Percentiles rank a stretch among this genome's conserved stretches.
phyloP scores from a whole-genome alignment of 345 rosid species.

The Camelina hispida region DNA sequence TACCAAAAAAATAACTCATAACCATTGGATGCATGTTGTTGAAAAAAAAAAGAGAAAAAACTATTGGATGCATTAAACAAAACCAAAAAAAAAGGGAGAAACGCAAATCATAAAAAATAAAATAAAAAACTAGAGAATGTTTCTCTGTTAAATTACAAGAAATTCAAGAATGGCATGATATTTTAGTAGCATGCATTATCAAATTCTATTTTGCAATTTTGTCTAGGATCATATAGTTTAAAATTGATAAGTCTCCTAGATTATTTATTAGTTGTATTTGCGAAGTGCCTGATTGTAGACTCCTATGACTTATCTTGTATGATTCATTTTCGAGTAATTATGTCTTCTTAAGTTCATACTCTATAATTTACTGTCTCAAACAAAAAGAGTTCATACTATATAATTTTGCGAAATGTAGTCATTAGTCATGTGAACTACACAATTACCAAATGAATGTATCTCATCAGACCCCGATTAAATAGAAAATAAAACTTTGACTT shows the following conservation, averaged over 20 bases:
- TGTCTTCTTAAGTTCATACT: background rate
- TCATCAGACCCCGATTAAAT: background rate
- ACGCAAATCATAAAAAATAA: background rate
- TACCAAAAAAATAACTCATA: no score
- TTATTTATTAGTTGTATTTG: no score
- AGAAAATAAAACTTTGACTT: background rate
- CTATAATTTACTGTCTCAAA: no score
- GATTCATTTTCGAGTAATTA: background rate
- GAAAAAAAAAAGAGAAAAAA: no score
- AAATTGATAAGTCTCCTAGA: no score
- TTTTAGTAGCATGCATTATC: constrained; percentile 5
- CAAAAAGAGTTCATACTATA: no score
- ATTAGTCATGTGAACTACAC: background rate
- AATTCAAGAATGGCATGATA: no score
- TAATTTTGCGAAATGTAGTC: background rate
- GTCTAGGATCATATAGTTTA: background rate
- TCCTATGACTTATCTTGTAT: background rate
- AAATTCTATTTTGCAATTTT: background rate
- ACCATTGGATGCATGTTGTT: constrained; percentile 8
- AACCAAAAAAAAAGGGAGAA: background rate
- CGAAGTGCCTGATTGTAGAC: background rate
- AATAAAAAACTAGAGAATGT: background rate
- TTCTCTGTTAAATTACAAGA: background rate
- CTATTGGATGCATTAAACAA: no score
- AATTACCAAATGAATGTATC: background rate